Evolutionary conservation across 2,329 filamentous ascomycete genomes (phyloP), one percentile per base, ranked within the genome.

Genomic region (Pseudogymnoascus sp.): DNA sequence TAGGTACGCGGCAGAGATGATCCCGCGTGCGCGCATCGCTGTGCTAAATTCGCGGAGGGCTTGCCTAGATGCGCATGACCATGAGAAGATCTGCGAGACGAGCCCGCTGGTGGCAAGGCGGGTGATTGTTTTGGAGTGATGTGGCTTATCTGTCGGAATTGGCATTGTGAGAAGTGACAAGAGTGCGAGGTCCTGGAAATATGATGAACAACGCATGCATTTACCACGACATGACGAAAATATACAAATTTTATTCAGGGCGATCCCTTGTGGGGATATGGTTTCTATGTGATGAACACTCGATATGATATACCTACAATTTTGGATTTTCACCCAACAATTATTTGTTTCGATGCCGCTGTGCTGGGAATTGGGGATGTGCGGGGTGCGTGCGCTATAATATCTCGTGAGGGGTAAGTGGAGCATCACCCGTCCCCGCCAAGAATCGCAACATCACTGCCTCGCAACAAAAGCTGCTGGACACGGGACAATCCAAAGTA

Each of bases 11-110:
- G 26, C 15, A 8, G 72, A 72, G 52, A 70, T 74, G 70, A 62
- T 67, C 15, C 52, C 59, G 8, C 65, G 72, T 1, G 69, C 70
- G 0, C 62, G 64, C 59, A 61, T 64, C 1, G 72, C 71, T 1
- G 71, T 74, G 12, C 60, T 65, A 13, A 59, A 70, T 39, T 72
- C 70, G 63, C 65, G 70, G n/a, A 68, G 70, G 60, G 72, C 71
- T 7, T 72, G 70, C 61, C 56, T 63, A 9, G 71, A 73, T 62
- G 71, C 71, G 1, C 71, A 73, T 63, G 55, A 57, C 9, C 18
- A 59, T 28, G 60, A 68, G 0, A 70, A 67, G 2, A 77, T 82
- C 10, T 61, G 66, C 5, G 66, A 71, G 5, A 67, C 69, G 15
- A 73, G 71, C 52, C 72, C 74, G 18, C n/a, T 57, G 18, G 55